These are phyloP conservation scores for Populus hybrid DNA, from an alignment of 441 rosid genomes.

Conservation along the genomic window DNA sequence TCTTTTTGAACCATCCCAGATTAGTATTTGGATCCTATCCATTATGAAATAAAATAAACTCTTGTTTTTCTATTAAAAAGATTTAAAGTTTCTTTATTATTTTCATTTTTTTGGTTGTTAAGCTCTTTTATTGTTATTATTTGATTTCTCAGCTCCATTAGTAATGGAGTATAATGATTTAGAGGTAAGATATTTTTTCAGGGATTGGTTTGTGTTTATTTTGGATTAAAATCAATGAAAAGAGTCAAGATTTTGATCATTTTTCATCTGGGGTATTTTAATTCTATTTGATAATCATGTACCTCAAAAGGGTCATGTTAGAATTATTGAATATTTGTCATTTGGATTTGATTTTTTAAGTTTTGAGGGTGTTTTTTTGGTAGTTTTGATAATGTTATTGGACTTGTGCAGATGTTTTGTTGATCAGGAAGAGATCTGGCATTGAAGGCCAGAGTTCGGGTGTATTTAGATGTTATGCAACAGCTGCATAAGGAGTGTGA, in stretches of 20 bases:
- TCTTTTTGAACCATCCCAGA: constrained; percentile 9
- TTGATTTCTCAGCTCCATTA: background rate
- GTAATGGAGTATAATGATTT: background rate
- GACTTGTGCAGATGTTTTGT: constrained; percentile 7
- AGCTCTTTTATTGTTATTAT: background rate
- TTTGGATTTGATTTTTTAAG: background rate
- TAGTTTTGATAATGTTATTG: constrained; percentile 4
- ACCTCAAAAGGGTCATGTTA: background rate
- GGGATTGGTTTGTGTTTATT: background rate
- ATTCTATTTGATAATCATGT: background rate
- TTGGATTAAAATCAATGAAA: background rate
- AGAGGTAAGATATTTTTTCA: background rate
- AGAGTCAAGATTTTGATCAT: background rate
- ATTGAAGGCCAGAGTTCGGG: constrained; percentile 23
- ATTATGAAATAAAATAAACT: background rate
- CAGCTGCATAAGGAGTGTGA: constrained; percentile 50
- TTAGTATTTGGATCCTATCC: constrained; percentile 34
- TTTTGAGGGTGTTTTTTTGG: background rate
- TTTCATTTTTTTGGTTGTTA: constrained; percentile 13
- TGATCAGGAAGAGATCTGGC: constrained; percentile 22
- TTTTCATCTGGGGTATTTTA: background rate
- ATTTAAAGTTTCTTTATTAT: constrained; percentile 23
- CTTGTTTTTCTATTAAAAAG: constrained; percentile 15
- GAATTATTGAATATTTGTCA: background rate
- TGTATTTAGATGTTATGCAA: constrained; percentile 74